Evolutionary conservation across 176 grass and related monocot species (phyloP), one percentile per base, ranked within the genome.

Genomic region (Urochloa ruziziensis): DNA sequence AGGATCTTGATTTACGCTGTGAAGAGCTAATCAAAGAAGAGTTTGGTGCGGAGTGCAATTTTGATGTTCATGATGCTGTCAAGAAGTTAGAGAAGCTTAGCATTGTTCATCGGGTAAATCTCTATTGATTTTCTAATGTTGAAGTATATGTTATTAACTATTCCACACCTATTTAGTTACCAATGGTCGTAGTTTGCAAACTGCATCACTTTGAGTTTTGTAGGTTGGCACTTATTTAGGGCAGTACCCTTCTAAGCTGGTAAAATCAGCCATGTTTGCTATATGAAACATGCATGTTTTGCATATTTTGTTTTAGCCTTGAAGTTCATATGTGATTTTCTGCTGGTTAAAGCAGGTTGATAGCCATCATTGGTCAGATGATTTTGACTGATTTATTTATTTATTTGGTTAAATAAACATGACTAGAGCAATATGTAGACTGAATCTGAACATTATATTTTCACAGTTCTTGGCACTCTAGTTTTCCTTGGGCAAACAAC

Each of bases 11-110:
- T 82, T 66, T 86, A 48, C 67, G 48, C 16, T 93, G 95, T 85
- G 92, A 98, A 83, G 84, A 95, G 79, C 78, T 98, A 34, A 88
- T 95, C 67, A 91, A 93, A 86, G 91, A 95, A 35, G 87, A 93
- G 80, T 98, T 95, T 34, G 78, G 73, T 2, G 80, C 70, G 46
- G 74, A 93, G 52, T 95, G 92, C 82, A 91, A 98, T 90, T 98
- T 98, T 79, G 93, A 95, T 74, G 91, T 94, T 56, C 62, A 82
- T 60, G 93, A 98, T 88, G 91, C 96, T 35, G 79, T 98, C 28
- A 75, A 93, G 61, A 98, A 98, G 67, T 84, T 95, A 62, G 96
- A 98, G 83, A 95, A 89, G 84, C 90, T 98, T 77, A 85, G 91
- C 52, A 91, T 98, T 79, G 80, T 93, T 86, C 80, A 85, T 79